phyloP scores from a whole-genome alignment of 768 basidiomycete genomes.

The Leccinum aurantiacum region DNA sequence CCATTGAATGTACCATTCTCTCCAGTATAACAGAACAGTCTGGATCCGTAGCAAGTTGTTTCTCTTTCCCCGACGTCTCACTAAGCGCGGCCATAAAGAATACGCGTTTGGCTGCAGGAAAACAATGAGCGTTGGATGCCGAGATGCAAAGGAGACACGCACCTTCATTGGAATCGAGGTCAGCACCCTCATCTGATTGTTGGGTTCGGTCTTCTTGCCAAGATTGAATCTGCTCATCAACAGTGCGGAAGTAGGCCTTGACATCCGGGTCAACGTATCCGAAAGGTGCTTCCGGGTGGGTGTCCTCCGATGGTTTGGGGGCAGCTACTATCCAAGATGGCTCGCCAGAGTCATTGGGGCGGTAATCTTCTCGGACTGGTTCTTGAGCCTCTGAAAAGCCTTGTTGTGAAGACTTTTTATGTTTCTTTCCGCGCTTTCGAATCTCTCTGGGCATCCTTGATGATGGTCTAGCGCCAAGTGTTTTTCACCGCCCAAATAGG shows the following conservation, averaged over 20 bases:
- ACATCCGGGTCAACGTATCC: slow-evolving; percentile 87
- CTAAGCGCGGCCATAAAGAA: slow-evolving; percentile 81
- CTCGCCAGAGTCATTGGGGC: slow-evolving; percentile 31
- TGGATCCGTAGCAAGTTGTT: slow-evolving; percentile 87
- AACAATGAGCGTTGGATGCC: neutral
- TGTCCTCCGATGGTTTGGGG: slow-evolving; percentile 39
- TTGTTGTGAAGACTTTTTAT: slow-evolving; percentile 49
- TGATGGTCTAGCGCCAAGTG: neutral
- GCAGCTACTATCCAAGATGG: slow-evolving; percentile 73
- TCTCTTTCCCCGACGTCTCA: slow-evolving; percentile 87
- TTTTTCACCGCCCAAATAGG: slow-evolving; percentile 10
- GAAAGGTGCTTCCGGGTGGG: slow-evolving; percentile 75
- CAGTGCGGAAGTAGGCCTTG: slow-evolving; percentile 90
- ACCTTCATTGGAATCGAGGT: slow-evolving; percentile 74
- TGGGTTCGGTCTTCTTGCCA: slow-evolving; percentile 64
- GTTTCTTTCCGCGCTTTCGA: slow-evolving; percentile 75
- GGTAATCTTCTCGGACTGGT: slow-evolving; percentile 7
- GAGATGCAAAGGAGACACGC: slow-evolving; percentile 17
- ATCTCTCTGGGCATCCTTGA: slow-evolving; percentile 67
- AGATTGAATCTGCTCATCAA: slow-evolving; percentile 82
- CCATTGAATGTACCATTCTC: slow-evolving; percentile 89
- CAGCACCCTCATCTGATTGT: slow-evolving; percentile 45
- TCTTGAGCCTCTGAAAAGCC: slow-evolving; percentile 4
- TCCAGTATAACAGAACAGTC: slow-evolving; percentile 92
- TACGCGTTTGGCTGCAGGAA: slow-evolving; percentile 59